Conservation (phyloP, 2,329 filamentous ascomycete species). For the Talaromyces funiculosus region DNA sequence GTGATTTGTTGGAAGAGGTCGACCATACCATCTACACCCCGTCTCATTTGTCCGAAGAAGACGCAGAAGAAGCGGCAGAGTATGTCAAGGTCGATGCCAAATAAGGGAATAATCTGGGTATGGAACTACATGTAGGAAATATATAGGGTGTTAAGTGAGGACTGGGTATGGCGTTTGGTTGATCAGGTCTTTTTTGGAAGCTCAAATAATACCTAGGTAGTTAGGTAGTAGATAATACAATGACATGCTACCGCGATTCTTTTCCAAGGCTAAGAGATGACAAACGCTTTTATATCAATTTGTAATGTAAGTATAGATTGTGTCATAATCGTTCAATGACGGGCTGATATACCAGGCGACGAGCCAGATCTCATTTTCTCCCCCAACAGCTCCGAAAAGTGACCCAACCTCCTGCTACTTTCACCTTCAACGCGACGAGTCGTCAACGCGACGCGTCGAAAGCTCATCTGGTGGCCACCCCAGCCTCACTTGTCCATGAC, state of each 20-base stretch:
- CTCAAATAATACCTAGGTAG: too few relatives aligned
- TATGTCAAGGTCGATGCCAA: slow-evolving; percentile 56
- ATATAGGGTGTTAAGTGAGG: too few relatives aligned
- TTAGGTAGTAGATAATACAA: slow-evolving; percentile 1
- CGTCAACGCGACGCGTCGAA: too few relatives aligned
- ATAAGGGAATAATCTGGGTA: slow-evolving; percentile 23
- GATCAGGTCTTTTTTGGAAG: too few relatives aligned
- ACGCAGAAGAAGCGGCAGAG: slow-evolving; percentile 29
- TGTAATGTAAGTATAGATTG: neutral
- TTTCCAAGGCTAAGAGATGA: neutral
- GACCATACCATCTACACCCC: slow-evolving; percentile 17
- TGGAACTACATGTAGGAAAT: neutral
- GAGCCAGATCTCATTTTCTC: too few relatives aligned
- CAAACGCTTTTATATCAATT: neutral
- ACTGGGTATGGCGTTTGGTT: neutral
- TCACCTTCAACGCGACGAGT: too few relatives aligned
- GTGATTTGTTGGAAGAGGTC: slow-evolving; percentile 20
- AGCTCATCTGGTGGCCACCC: too few relatives aligned
- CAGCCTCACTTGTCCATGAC: too few relatives aligned
- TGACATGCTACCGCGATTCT: neutral
- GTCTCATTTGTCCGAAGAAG: slow-evolving; percentile 12
- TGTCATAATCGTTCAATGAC: neutral
- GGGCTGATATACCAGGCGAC: neutral
- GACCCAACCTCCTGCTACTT: too few relatives aligned
- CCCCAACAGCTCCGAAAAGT: too few relatives aligned